Evolutionary conservation across 2,329 filamentous ascomycete genomes (phyloP).

Genomic region (Trichoderma oligosporum): DNA sequence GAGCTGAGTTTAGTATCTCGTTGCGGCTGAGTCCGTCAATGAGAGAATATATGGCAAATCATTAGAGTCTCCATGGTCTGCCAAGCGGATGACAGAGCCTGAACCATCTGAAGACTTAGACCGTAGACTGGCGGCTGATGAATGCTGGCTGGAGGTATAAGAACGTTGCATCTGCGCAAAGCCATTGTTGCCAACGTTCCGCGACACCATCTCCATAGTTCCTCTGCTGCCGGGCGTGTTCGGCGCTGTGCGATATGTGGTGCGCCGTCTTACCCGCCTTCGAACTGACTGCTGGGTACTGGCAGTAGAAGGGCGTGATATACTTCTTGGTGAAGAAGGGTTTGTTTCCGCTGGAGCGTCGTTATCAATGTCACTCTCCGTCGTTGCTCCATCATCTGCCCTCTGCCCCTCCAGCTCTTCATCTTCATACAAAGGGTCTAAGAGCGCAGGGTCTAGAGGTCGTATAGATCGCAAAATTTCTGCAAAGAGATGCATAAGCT

Average conservation of each 20-base stretch:
- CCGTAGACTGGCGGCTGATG: constrained; percentile 40
- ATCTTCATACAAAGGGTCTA: constrained; percentile 37
- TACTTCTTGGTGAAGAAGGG: constrained; percentile 39
- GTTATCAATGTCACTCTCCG: constrained; percentile 44
- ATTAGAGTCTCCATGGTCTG: constrained; percentile 35
- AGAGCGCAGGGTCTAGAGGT: constrained; percentile 52
- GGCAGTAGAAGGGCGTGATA: constrained; percentile 28
- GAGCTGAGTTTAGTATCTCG: constrained; percentile 20
- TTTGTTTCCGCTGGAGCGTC: constrained; percentile 43
- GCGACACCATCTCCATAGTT: constrained; percentile 35
- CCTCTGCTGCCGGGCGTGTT: constrained; percentile 48
- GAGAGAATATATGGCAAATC: constrained; percentile 39
- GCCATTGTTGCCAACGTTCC: constrained; percentile 35
- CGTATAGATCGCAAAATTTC: constrained; percentile 74
- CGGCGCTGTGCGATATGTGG: constrained; percentile 49
- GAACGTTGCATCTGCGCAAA: constrained; percentile 43
- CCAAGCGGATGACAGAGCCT: constrained; percentile 48
- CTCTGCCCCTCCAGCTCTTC: constrained; percentile 17
- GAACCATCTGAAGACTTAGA: constrained; percentile 37
- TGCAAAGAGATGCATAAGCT: constrained; percentile 81
- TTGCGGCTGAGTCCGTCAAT: constrained; percentile 32
- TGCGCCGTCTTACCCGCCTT: constrained; percentile 40
- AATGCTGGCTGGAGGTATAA: constrained; percentile 38
- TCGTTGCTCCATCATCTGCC: constrained; percentile 18
- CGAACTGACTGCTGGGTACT: constrained; percentile 34